Base-by-base conservation (phyloP, 2,329 filamentous ascomycete genomes). In the Diaporthe velutina region DNA sequence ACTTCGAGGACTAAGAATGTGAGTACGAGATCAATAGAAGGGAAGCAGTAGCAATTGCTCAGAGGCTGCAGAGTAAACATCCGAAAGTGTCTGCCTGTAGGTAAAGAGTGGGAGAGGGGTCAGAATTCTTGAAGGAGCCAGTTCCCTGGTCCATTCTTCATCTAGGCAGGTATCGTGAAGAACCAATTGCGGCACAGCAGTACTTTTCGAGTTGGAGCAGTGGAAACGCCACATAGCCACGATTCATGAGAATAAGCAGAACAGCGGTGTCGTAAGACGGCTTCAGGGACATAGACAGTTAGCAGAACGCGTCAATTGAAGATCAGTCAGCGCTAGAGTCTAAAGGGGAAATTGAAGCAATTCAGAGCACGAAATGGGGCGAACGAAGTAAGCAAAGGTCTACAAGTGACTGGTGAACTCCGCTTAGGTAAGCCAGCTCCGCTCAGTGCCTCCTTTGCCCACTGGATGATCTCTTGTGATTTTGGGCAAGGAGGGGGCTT, bases 311-410 rank as follows among this genome's bases (percentile, higher is more conserved):
- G 15, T 61, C 38, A 19, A 42, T 42, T 25, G 3, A 61, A 42
- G 35, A 2, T 4, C 1, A 61, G 13, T 10, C 1, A 0, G 13
- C 5, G 13, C 7, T 10, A 19, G 8, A 3, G 6, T 28, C 7
- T 19, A 28, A 19, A 17, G 4, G 15, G 2, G 4, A 25, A 42
- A 40, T 15, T 15, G n/a, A 40, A 61, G 58, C n/a, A 22, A 61
- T 22, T 28, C n/a, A 61, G n/a, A 61, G n/a, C n/a, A 19, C 58
- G 19, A 17, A 40, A 60, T 13, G 9, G 35, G 17, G 15, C 22
- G 35, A n/a, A n/a, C n/a, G 35, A 25, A 25, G 57, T 60, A 40
- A 25, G 40, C 33, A 40, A n/a, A 22, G 4, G 10, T 22, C 33
- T 13, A 15, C 15, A 38, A 54, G 25, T 4, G 22, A 15, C 4